Base-by-base conservation (phyloP, 208 protist genomes). In the Leishmania gerbilli region DNA sequence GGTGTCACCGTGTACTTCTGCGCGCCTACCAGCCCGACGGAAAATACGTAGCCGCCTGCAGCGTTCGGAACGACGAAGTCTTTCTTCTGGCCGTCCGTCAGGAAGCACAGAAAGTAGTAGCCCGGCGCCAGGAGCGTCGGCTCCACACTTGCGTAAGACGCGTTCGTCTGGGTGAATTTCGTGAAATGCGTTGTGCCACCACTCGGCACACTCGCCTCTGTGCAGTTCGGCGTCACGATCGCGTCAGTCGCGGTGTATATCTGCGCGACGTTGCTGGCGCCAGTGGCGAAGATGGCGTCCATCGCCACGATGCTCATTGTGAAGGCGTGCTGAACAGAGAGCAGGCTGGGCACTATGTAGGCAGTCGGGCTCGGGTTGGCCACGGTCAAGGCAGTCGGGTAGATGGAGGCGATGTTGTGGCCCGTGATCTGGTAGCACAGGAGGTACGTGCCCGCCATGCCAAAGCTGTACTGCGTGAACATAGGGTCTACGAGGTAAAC, bases 41-140 rank as follows among this genome's bases (percentile, higher is more conserved):
- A 85, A 81, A 98, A 98, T 62, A 92, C 58, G 82, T 85, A 96
- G 75, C 90, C 92, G 64, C 95, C 93, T 31, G 84, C 87, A 24
- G 34, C 34, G 77, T 95, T 96, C 3, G 90, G 89, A 58, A 98
- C 92, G 4, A 91, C 84, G 49, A 95, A 92, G 78, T 75, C 71
- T 40, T 79, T 51, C 51, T 53, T 68, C 84, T 95, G 90, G 40
- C 90, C 89, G 74, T 87, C 91, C 21, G 92, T 92, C 71, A 86
- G 79, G 82, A 98, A 98, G 83, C 95, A 98, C 15, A 98, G 88
- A 71, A 87, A 97, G 84, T 88, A 96, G 79, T 93, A 96, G 47
- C 88, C 93, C 11, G 93, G 78, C 37, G 67, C 71, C 68, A 88
- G 58, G 31, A 98, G 79, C 37, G 71, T 76, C 47, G 93, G 90